These are phyloP conservation scores for Solanum boliviense DNA, from an alignment of 257 asterid genomes.

Conservation along the genomic window DNA sequence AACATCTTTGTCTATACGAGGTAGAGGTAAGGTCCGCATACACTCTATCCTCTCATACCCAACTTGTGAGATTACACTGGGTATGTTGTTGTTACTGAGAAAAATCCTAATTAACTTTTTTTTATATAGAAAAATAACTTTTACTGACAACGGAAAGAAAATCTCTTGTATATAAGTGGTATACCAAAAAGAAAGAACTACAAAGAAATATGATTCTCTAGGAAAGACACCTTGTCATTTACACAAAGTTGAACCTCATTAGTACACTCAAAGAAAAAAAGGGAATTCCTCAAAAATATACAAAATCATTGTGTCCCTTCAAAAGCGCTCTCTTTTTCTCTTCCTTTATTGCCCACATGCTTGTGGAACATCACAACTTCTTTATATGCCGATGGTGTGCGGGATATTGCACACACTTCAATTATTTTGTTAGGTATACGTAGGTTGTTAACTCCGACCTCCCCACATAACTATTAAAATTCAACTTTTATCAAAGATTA, in stretches of 20 bases:
- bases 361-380: neutral
- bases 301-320: neutral
- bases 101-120: neutral
- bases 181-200: neutral
- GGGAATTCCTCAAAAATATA: neutral
- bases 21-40: neutral
- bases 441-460: neutral
- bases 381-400: neutral
- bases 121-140: neutral
- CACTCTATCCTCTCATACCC: neutral
- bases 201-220: neutral
- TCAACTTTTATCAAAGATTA: neutral
- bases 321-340: neutral
- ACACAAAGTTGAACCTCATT: neutral
- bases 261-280: neutral
- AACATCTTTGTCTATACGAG: neutral
- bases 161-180: neutral
- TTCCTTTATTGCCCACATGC: neutral
- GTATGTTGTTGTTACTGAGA: neutral
- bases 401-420: neutral
- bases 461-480: neutral
- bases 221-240: neutral
- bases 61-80: neutral
- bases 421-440: neutral
- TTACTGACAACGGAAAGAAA: neutral